Evolutionary conservation across 129 eudicot genomes (phyloP).

Genomic region (Lactuca saligna): DNA sequence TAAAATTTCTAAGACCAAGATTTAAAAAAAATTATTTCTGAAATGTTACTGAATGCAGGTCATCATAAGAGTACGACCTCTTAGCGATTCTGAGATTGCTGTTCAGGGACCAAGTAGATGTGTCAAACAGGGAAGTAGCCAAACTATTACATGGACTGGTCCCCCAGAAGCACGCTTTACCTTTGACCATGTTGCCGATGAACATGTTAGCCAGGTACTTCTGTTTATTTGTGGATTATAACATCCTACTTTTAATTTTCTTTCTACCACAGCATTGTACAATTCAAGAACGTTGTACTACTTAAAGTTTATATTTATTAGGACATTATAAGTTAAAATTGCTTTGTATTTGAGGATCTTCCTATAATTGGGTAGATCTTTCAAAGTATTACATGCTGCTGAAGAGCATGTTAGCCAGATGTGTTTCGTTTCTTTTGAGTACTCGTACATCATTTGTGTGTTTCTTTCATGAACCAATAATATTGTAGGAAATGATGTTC

Average conservation of each 20-base stretch:
- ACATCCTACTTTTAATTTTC: neutral
- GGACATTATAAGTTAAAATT: too few species aligned
- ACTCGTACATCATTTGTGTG: neutral
- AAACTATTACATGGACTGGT: slow-evolving; percentile 87
- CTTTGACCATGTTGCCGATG: slow-evolving; percentile 92
- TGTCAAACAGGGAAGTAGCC: slow-evolving; percentile 87
- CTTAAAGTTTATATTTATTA: too few species aligned
- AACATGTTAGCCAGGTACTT: slow-evolving; percentile 81
- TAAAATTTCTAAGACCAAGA: neutral
- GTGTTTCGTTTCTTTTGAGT: neutral
- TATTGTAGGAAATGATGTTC: slow-evolving; percentile 79
- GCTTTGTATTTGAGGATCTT: too few species aligned
- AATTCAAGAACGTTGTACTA: too few species aligned
- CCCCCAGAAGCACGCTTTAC: slow-evolving; percentile 94
- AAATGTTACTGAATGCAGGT: slow-evolving; percentile 46
- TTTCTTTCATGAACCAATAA: neutral
- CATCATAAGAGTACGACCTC: slow-evolving; percentile 78
- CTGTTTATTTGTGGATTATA: neutral
- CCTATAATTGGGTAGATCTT: too few species aligned
- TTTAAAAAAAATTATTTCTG: neutral
- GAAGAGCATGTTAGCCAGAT: slow-evolving; percentile 94
- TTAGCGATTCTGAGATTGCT: slow-evolving; percentile 76
- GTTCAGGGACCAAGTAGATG: slow-evolving; percentile 74
- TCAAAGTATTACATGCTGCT: slow-evolving; percentile 46
- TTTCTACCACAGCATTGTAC: too few species aligned